phyloP scores from a whole-genome alignment of 208 protist genomes.

The Leishmania gerbilli region DNA sequence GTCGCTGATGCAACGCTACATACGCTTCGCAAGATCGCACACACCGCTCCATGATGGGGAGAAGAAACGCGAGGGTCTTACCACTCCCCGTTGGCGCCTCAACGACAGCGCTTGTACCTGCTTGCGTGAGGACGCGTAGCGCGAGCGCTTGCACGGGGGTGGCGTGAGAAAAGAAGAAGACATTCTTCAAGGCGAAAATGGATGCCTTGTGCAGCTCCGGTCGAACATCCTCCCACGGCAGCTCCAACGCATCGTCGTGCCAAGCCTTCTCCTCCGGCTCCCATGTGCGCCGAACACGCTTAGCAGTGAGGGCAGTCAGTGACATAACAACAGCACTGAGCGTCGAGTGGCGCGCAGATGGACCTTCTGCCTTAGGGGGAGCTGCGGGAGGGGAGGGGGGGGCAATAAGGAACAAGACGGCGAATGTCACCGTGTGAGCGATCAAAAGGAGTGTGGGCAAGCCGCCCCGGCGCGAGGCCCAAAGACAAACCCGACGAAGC shows the following conservation, averaged over 20 bases:
- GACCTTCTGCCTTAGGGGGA: not conserved
- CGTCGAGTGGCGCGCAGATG: not conserved
- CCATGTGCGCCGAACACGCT: constrained; percentile 76
- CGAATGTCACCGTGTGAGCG: not conserved
- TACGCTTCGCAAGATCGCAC: constrained; percentile 61
- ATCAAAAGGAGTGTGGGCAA: not conserved
- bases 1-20: constrained; percentile 42
- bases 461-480: not conserved
- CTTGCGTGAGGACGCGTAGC: constrained; percentile 50
- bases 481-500: not conserved
- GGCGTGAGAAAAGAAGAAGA: constrained; percentile 93
- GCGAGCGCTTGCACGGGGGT: constrained; percentile 85
- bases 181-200: constrained; percentile 84
- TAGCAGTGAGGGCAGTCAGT: constrained; percentile 53
- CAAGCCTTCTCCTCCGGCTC: constrained; percentile 86
- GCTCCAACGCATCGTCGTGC: constrained; percentile 75
- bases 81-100: constrained; percentile 98
- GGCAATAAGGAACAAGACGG: not conserved
- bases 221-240: constrained; percentile 82
- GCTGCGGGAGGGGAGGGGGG: not conserved
- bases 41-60: constrained; percentile 86
- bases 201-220: constrained; percentile 71
- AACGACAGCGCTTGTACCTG: constrained; percentile 76
- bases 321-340: constrained; percentile 36
- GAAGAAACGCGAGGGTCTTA: constrained; percentile 97